Evolutionary conservation across 371 early-diverging fungal genomes (phyloP), one percentile per base, ranked within the genome.

Genomic region (Circinella minor): DNA sequence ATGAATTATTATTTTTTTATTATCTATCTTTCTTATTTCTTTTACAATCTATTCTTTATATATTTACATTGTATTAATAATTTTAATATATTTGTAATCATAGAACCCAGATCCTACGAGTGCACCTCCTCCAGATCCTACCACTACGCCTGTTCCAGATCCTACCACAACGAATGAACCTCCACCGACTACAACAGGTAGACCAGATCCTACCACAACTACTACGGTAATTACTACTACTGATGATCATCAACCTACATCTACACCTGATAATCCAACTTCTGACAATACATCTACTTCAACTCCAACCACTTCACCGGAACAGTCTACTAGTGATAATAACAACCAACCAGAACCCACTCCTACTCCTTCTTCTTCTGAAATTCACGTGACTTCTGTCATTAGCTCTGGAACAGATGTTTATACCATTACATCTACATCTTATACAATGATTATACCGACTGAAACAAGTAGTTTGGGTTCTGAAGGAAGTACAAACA

Each of bases 381-480:
- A 54, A 17, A 36, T 67, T 9, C 37, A 43, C 8, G 49, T 67
- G 34, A 67, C 68, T 36, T 60, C 61, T 0, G 39, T 67, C 34
- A 18, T 47, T 20, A 48, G 37, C 3, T 67, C 68, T 60, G 61
- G 61, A 37, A 61, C 61, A 11, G n/a, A 67, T 36, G 61, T 61
- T 36, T 49, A 54, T 38, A 67, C 68, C 68, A 61, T 67, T 15
- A 67, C 68, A 27, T 61, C 60, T 3, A 67, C 68, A 14, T 67
- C 68, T 17, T 67, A 36, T n/a, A 51, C 68, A 10, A 47, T 61
- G 15, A 49, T 59, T 38, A 18, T 17, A 10, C 60, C 68, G 11
- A 46, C 49, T 27, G 48, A 13, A 15, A n/a, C 59, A 27, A 2
- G 39, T 15, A 13, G 18, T 15, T 15, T 8, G 15, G 49, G 57